A percentile compares a stretch with the other conserved stretches of the same genome.
Conservation (phyloP, 768 basidiomycete species). For the Clitopilus passeckerianus region DNA sequence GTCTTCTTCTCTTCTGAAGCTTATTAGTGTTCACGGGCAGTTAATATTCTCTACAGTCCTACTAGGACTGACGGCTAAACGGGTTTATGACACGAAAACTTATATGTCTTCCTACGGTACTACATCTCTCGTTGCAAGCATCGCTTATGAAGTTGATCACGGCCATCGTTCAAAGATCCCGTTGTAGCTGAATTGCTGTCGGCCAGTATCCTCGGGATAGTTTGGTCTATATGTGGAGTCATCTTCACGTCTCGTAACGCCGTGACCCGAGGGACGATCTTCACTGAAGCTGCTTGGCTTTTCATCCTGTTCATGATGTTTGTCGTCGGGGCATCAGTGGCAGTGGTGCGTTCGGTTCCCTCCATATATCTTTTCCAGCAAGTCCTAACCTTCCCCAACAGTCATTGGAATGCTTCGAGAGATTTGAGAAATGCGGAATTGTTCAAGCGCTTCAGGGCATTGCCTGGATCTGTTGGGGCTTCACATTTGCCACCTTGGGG, state of each 20-base stretch:
- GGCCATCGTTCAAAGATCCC: constrained; percentile 40
- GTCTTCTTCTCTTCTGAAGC: not conserved
- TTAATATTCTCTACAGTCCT: not conserved
- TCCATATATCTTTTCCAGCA: not conserved
- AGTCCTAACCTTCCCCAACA: not conserved
- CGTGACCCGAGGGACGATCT: not conserved
- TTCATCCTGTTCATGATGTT: constrained; percentile 56
- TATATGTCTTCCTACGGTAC: not conserved
- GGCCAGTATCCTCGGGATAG: constrained; percentile 54
- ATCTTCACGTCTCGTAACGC: not conserved
- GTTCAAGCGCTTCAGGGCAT: constrained; percentile 64
- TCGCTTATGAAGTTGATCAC: not conserved
- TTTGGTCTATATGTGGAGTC: constrained; percentile 48
- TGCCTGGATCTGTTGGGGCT: constrained; percentile 60
- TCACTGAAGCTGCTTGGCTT: constrained; percentile 42
- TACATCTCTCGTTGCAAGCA: not conserved
- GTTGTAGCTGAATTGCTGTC: constrained; percentile 65
- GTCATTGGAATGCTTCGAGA: constrained; percentile 36
- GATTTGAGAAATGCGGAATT: constrained; percentile 45
- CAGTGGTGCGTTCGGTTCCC: constrained; percentile 36
- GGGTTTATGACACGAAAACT: not conserved
- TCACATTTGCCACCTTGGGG: constrained; percentile 39
- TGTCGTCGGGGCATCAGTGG: constrained; percentile 57
- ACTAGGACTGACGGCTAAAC: not conserved
- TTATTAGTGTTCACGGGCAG: not conserved